Base-by-base conservation (phyloP, 495 filamentous ascomycete species). In the Penicillium longicatenatum region DNA sequence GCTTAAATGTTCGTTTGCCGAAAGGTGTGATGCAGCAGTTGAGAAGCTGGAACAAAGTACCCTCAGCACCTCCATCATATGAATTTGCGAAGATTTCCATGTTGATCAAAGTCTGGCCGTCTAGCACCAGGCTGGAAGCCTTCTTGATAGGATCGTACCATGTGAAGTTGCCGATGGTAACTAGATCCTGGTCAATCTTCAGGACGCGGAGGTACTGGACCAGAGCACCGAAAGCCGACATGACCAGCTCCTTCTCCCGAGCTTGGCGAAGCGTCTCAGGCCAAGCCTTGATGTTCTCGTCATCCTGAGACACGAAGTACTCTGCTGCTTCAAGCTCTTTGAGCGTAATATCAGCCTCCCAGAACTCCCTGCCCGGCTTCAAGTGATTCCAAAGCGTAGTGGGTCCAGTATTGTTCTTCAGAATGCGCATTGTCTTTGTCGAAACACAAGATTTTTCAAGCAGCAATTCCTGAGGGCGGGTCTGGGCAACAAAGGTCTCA, bases 1-100 rank as follows among this genome's bases (percentile, higher is more conserved):
- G 93, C 39, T 92, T 87, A 72, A 98, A 93, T 74, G 94, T 89
- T 5, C 95, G 87, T 77, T 99, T 99, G 51, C 93, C 95, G 64
- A 98, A 99, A 0, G 95, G 93, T 1, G 95, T 97, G 55, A 97
- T 88, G 70, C 95, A 99, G 22, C 91, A 84, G 71, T 99, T 98
- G 12, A 99, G 80, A 41, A 98, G 84, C 14, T 82, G 82, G 76
- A 97, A 98, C 4, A 99, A 75, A 0, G 94, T 98, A 21, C 95
- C 95, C 14, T 93, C 86, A 1, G 79, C 63, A 17, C 90, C 83
- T 8, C 93, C 93, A 69, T 97, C 93, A 62, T 89, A 91, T 1
- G 88, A 95, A 73, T 99, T 99, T 49, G 91, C 84, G 63, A 99
- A 97, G 9, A 98, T 87, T 69, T 99, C 95, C 52, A 99, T 85